Percentiles rank a stretch among this genome's conserved stretches.
Evolutionary conservation across 352 stramenopile species (phyloP).

Genomic region (Globisporangium nagaii): DNA sequence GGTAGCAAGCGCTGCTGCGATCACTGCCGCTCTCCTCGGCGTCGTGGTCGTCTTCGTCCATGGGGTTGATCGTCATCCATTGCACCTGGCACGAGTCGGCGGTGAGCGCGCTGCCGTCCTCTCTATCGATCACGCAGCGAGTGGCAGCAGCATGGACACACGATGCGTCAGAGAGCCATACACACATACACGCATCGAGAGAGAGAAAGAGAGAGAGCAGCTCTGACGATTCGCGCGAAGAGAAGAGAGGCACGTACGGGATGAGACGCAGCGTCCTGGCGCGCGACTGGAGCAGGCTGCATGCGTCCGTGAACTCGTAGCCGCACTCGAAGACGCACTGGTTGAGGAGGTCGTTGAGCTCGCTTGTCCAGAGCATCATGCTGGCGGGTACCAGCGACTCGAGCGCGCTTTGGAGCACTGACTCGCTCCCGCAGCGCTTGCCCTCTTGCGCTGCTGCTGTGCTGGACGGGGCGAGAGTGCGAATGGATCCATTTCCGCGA

Average conservation of each 20-base stretch:
- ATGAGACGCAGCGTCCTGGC: constrained; percentile 37
- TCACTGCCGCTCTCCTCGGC: constrained; percentile 11
- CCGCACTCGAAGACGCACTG: constrained; percentile 70
- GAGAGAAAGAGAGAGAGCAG: not conserved
- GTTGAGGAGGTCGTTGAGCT: constrained; percentile 61
- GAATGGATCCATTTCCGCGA: too few relatives aligned
- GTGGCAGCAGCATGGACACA: not conserved
- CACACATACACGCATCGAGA: constrained; percentile 1
- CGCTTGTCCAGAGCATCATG: constrained; percentile 57
- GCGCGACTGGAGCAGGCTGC: constrained; percentile 30
- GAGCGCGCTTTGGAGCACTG: too few relatives aligned
- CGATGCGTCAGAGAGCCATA: too few relatives aligned
- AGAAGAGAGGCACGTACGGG: too few relatives aligned
- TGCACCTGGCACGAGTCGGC: constrained; percentile 49
- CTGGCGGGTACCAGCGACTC: not conserved
- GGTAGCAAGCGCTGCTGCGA: not conserved
- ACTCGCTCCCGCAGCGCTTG: too few relatives aligned
- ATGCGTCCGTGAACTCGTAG: constrained; percentile 59
- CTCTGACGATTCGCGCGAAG: too few relatives aligned
- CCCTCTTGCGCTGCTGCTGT: too few relatives aligned
- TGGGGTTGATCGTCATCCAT: constrained; percentile 68
- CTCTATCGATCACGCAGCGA: not conserved
- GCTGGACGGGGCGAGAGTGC: too few relatives aligned
- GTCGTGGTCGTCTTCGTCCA: constrained; percentile 30
- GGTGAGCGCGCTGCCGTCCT: constrained; percentile 22